Percentiles rank a stretch among this genome's conserved stretches.
Conservation (phyloP, 257 asterid genomes). For the Solanum verrucosum region DNA sequence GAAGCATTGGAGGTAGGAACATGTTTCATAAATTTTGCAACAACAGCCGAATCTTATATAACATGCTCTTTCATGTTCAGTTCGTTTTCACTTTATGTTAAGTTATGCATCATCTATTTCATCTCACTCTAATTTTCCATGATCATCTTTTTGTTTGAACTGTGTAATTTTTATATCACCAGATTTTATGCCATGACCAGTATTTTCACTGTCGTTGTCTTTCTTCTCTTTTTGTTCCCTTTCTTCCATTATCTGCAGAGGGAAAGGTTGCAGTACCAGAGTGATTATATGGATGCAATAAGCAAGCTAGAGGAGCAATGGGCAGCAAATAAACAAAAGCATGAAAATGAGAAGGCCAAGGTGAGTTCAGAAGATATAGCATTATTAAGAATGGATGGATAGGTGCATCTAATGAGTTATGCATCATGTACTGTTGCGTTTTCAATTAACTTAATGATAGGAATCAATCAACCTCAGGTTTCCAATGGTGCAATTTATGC, state of each 20-base stretch:
- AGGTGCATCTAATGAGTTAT: background rate
- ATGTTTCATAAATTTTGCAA: background rate
- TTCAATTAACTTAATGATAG: background rate
- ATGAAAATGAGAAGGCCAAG: slow-evolving; percentile 29
- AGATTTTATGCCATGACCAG: background rate
- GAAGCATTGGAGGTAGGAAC: slow-evolving; percentile 57
- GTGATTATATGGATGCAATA: slow-evolving; percentile 35
- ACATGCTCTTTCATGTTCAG: background rate
- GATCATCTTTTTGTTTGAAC: background rate
- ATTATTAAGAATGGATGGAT: background rate
- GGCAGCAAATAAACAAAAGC: slow-evolving; percentile 32
- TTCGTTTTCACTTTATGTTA: background rate
- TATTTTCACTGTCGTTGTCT: background rate
- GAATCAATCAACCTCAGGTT: background rate
- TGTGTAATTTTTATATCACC: background rate
- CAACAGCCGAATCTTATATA: background rate
- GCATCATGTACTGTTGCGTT: background rate
- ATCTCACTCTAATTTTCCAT: background rate
- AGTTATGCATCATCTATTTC: background rate
- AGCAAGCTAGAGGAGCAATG: slow-evolving; percentile 58
- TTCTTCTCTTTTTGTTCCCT: background rate
- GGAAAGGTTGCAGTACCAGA: slow-evolving; percentile 52
- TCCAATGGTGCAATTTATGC: background rate
- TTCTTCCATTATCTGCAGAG: slow-evolving; percentile 23
- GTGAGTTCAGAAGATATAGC: background rate